Base-by-base conservation (phyloP, 345 rosid genomes). In the Brassica carinata region DNA sequence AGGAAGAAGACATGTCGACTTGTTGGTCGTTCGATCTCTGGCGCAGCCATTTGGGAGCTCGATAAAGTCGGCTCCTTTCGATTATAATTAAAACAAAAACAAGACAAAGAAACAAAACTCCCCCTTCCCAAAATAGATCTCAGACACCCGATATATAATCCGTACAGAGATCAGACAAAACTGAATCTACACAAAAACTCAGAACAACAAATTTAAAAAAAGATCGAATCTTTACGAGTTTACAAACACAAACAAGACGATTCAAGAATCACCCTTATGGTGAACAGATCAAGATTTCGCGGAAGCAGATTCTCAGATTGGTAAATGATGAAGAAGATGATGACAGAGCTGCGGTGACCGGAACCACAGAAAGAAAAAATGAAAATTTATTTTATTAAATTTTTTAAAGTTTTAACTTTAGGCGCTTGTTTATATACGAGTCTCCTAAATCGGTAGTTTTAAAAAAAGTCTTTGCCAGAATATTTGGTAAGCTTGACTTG, bases 261-360 rank as follows among this genome's bases (percentile, higher is more conserved):
- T 67, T 13, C 40, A 0, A 40, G 72, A 13, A 57, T 38, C 34
- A 23, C 79, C 33, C 66, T 33, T 15, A 30, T 31, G 33, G 55
- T 51, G 18, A 34, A 58, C 51, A 61, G 63, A 71, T 67, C 71
- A 66, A 61, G 71, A 68, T 51, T 74, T 64, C 55, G 66, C 9
- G 48, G 65, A 11, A 5, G 1, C 2, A 77, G 53, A 71, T 30
- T 38, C 11, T 76, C 65, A 65, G 74, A 74, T 69, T 70, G 72
- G 74, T 48, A 14, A 17, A 48, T 48, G 62, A 70, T 40, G 76
- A 71, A 29, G 68, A 62, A 75, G 83, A 79, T 57, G 77, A 71
- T 64, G 83, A 76, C 76, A 79, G 77, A 85, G 83, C 83, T 72
- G 80, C 82, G 69, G 81, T 69, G 72, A 81, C 84, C 63, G 79